Evolutionary conservation across 768 basidiomycete genomes (phyloP).

Genomic region (Tylopilus felleus): DNA sequence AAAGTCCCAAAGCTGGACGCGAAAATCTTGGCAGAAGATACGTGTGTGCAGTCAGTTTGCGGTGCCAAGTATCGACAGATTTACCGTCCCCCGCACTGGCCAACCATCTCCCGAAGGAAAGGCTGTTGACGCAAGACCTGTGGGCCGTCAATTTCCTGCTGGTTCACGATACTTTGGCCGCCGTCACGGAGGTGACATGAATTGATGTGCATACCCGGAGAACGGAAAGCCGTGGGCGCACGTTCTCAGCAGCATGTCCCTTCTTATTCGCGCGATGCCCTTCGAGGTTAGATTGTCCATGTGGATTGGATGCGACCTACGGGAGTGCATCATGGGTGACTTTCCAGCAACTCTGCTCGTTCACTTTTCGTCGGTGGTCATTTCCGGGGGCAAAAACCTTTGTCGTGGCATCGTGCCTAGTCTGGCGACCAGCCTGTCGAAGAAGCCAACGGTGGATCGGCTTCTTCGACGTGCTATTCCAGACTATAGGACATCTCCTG

Average conservation of each 20-base stretch:
- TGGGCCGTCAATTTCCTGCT: constrained; percentile 42
- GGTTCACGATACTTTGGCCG: background rate
- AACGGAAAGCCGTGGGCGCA: constrained; percentile 32
- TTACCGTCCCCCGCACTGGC: constrained; percentile 71
- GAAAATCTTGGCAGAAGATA: constrained; percentile 41
- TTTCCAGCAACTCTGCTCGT: too few species aligned
- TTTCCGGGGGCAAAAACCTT: too few species aligned
- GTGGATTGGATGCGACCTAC: constrained; percentile 13
- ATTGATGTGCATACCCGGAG: constrained; percentile 28
- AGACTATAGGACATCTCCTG: too few species aligned
- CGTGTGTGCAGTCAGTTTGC: constrained; percentile 12
- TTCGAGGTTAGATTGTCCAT: constrained; percentile 25
- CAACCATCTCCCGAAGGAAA: constrained; percentile 59
- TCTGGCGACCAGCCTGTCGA: too few species aligned
- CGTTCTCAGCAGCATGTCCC: constrained; percentile 15
- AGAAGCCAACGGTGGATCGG: too few species aligned
- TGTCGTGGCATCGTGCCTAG: too few species aligned
- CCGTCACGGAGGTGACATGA: background rate
- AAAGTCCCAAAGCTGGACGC: constrained; percentile 64
- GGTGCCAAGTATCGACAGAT: constrained; percentile 17
- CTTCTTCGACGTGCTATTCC: too few species aligned
- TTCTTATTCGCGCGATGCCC: constrained; percentile 21
- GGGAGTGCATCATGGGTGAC: constrained; percentile 12
- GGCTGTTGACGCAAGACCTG: constrained; percentile 61
- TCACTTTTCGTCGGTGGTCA: too few species aligned